These are phyloP conservation scores for Beta corolliflora DNA, from an alignment of 179 eudicot genomes.

Conservation along the genomic window DNA sequence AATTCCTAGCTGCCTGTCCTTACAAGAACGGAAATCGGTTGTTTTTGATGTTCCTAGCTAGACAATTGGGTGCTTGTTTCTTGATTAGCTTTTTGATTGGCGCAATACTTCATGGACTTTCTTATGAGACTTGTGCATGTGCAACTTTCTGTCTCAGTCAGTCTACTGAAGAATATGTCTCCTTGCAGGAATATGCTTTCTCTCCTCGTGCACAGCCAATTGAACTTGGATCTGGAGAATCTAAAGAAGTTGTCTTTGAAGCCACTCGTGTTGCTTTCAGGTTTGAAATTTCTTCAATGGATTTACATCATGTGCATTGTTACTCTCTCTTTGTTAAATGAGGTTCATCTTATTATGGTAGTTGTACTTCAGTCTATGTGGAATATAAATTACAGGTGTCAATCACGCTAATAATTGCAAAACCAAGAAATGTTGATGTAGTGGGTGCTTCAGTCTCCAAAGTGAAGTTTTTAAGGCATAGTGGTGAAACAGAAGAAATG, in stretches of 20 bases:
- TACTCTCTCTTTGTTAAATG: neutral
- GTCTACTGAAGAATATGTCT: constrained; percentile 17
- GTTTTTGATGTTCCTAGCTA: neutral
- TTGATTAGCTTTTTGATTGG: neutral
- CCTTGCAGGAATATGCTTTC: constrained; percentile 87
- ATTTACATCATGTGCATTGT: neutral
- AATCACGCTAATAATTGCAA: neutral
- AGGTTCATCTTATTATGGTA: neutral
- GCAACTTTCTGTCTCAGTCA: constrained; percentile 3
- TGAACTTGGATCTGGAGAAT: constrained; percentile 93
- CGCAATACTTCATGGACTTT: neutral
- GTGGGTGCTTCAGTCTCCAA: neutral
- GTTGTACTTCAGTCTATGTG: neutral
- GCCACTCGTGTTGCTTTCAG: constrained; percentile 99
- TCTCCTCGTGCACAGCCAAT: constrained; percentile 92
- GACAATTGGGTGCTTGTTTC: constrained; percentile 10
- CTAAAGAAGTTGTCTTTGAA: constrained; percentile 76
- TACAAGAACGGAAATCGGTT: neutral
- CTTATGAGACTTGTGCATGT: neutral
- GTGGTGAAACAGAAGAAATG: neutral
- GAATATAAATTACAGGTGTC: neutral
- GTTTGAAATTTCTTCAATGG: constrained; percentile 35
- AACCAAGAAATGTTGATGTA: neutral
- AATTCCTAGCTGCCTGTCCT: neutral
- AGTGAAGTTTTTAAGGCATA: neutral